Evolutionary conservation across 345 rosid species (phyloP), one percentile per base, ranked within the genome.

Genomic region (Aegle marmelos): DNA sequence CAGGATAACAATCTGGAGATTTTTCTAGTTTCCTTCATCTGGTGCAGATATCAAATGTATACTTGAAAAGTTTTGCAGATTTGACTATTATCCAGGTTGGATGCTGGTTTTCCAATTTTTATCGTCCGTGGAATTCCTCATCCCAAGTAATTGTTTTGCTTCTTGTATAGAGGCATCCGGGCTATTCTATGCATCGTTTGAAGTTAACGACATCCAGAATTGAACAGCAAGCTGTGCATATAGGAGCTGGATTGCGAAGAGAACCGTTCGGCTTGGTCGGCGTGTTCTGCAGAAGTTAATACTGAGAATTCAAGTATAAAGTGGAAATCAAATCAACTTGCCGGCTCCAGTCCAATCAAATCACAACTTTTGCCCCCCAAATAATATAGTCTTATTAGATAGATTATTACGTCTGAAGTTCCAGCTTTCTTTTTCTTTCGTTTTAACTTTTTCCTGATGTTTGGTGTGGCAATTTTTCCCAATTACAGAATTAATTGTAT

Each of bases 21-120:
- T n/a, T 37, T 33, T 48, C 1, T 22, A 7, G 24, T 28, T 37
- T 66, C 61, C 27, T 54, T 39, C 72, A 31, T 64, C 39, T 60
- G 72, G 72, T 65, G 73, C 78, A 61, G 68, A 60, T 78, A 65
- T 54, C 57, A 68, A 22, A 37, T 34, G 58, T 30, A 57, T 60
- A 41, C 57, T 58, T 25, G 5, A 22, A 19, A 28, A 34, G 3
- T 31, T 31, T 61, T 78, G 53, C 81, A 68, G 74, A 76, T 50
- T 72, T 30, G 75, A 36, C 61, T 48, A 69, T 37, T 66, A 34
- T 39, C 57, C 41, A 6, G 50, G 78, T 5, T 41, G 41, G 50
- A 50, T 76, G 72, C 27, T n/a, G 76, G 75, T 72, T 77, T 74
- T 79, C 82, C 76, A 21, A 60, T 81, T 81, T 79, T 79, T 81